A percentile compares a stretch with the other conserved stretches of the same genome.
phyloP scores from a whole-genome alignment of 192 early-diverging fungal species.

The Nowakowskiella sp. region DNA sequence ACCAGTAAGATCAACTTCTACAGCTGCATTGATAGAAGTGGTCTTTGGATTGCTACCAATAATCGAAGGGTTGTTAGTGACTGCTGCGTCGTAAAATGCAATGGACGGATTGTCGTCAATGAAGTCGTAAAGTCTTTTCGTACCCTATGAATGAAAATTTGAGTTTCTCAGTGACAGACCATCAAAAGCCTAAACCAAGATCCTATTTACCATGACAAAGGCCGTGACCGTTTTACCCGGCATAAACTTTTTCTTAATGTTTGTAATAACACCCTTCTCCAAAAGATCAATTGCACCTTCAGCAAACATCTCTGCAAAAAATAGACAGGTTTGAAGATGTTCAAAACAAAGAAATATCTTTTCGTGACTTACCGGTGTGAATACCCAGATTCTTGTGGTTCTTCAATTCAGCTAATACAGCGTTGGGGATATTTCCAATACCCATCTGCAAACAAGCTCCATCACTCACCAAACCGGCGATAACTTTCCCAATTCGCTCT shows the following conservation, averaged over 20 bases:
- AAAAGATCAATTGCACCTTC: constrained; percentile 41
- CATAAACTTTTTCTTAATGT: constrained; percentile 28
- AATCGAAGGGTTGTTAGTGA: constrained; percentile 38
- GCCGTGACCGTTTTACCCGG: constrained; percentile 30
- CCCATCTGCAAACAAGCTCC: constrained; percentile 47
- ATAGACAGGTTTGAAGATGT: neutral
- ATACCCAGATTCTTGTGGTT: constrained; percentile 43
- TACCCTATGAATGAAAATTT: constrained; percentile 1
- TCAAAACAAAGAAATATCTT: neutral
- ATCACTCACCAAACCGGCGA: constrained; percentile 34
- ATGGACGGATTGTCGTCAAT: constrained; percentile 41
- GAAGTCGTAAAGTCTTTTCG: constrained; percentile 33
- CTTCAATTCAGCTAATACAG: constrained; percentile 32
- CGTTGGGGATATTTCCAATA: constrained; percentile 43
- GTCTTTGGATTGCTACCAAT: constrained; percentile 40
- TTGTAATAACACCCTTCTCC: constrained; percentile 35
- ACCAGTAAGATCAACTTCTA: constrained; percentile 45
- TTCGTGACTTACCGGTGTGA: constrained; percentile 34
- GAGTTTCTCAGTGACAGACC: constrained; percentile 1
- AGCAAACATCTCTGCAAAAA: constrained; percentile 39
- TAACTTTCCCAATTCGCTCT: constrained; percentile 30
- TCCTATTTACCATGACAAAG: constrained; percentile 26
- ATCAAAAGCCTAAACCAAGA: neutral
- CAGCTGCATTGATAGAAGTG: constrained; percentile 42
- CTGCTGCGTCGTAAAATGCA: constrained; percentile 26